Evolutionary conservation across 208 protist genomes (phyloP), one percentile per base, ranked within the genome.

Genomic region (Acanthamoeba divionensis): DNA sequence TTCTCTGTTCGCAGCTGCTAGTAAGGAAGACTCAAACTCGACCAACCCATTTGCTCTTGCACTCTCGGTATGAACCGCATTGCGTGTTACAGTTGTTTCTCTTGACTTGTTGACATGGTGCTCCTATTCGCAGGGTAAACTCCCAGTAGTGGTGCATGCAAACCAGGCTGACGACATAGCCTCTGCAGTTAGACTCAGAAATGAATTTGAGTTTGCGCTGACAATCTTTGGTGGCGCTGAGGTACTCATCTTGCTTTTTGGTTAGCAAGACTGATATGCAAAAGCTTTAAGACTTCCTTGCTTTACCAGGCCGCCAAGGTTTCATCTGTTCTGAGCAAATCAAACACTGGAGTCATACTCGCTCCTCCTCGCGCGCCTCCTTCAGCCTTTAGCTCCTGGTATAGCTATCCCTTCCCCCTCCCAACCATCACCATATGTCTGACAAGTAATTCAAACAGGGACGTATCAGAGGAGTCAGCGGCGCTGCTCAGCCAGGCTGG

Each of bases 121-220:
- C 41, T 52, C 8, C n/a, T 80, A 10, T 9, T 12, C 36, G 62
- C 62, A 52, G 41, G 33, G 69, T 10, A 26, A 80, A 26, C 13
- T 80, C 41, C 69, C 69, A 12, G 33, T 80, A 12, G 69, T 80
- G 9, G 69, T 80, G 10, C 9, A 13, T 54, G 41, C 69, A 9
- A 12, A 13, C 15, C 69, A 80, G 24, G 69, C 41, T 12, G 69
- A 80, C 29, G 69, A 54, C 24, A 80, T 80, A 18, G 24, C 69
- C 33, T 29, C 21, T 21, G 41, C 41, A 13, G 12, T 80, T 9
- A 31, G 69, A n/a, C 41, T 80, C 33, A 80, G 54, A 45, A 60
- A 52, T 60, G 26, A 80, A 45, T 80, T 80, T 26, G 33, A 24
- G 26, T 80, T 80, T 80, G 69, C 26, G 69, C n/a, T 80, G 69